Percentiles rank a stretch among this genome's conserved stretches.
Conservation (phyloP, 2,329 filamentous ascomycete species). For the Colletotrichum sp. region DNA sequence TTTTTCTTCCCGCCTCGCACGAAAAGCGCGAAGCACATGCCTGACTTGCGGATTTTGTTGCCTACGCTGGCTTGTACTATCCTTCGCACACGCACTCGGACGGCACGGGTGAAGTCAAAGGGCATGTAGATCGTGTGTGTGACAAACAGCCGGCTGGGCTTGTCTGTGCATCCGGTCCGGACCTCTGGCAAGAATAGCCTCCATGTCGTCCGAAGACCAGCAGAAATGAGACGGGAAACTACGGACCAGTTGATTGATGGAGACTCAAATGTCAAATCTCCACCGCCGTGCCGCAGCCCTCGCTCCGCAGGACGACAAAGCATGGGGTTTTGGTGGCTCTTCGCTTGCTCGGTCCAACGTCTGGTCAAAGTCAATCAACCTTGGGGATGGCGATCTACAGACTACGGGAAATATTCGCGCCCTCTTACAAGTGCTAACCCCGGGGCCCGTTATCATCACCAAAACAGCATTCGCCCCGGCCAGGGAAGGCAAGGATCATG, state of each 20-base stretch:
- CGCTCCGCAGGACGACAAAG: conserved; percentile 12
- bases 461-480: conserved; percentile 18
- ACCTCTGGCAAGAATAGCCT: not conserved
- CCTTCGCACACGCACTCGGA: not conserved
- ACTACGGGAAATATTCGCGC: conserved; percentile 20
- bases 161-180: conserved; percentile 13
- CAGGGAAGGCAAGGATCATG: conserved; percentile 19
- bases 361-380: conserved; percentile 13
- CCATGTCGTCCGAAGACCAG: not conserved
- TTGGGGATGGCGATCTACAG: conserved; percentile 11
- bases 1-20: not conserved
- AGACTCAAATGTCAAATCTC: conserved; percentile 8
- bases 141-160: not conserved
- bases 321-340: conserved; percentile 10
- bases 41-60: not conserved
- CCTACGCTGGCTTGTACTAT: not conserved
- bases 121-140: not conserved
- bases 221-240: conserved; percentile 10
- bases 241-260: conserved; percentile 16
- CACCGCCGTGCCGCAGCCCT: conserved; percentile 10
- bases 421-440: conserved; percentile 7
- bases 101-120: not conserved
- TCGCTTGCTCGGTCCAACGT: conserved; percentile 8
- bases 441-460: conserved; percentile 17
- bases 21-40: conserved; percentile 1